Percentiles rank a stretch among this genome's conserved stretches.
Evolutionary conservation across 345 rosid species (phyloP).

Genomic region (Eucalyptus cladocalyx): DNA sequence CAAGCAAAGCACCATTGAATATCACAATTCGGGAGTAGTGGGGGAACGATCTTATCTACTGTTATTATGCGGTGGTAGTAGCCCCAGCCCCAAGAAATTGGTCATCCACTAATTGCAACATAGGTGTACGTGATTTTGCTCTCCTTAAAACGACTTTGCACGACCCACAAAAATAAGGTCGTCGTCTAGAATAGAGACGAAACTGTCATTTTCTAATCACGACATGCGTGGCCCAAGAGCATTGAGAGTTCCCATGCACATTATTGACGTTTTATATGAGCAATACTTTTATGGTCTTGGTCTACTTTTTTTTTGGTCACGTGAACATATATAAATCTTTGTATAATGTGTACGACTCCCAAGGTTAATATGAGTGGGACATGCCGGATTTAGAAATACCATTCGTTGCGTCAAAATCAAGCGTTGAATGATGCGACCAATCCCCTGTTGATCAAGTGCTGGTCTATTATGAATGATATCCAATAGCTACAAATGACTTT

Average conservation of each 20-base stretch:
- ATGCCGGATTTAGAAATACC: background rate
- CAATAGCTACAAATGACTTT: background rate
- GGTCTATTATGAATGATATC: background rate
- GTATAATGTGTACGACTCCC: background rate
- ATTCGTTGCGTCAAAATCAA: background rate
- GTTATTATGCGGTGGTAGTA: background rate
- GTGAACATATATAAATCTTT: background rate
- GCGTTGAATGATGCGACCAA: background rate
- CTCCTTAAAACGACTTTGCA: background rate
- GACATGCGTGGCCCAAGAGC: background rate
- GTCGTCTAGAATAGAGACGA: background rate
- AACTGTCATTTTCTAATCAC: background rate
- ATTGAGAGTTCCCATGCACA: background rate
- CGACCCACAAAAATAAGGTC: background rate
- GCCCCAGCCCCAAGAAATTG: background rate
- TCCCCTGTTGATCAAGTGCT: background rate
- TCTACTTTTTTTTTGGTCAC: background rate
- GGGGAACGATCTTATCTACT: background rate
- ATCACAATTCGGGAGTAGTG: background rate
- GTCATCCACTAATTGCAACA: background rate
- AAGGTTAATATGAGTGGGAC: background rate
- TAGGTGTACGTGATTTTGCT: background rate
- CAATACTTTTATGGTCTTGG: background rate
- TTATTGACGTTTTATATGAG: background rate
- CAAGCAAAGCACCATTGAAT: background rate